Conservation (phyloP, 2,329 filamentous ascomycete species). For the Gyromitra esculenta region DNA sequence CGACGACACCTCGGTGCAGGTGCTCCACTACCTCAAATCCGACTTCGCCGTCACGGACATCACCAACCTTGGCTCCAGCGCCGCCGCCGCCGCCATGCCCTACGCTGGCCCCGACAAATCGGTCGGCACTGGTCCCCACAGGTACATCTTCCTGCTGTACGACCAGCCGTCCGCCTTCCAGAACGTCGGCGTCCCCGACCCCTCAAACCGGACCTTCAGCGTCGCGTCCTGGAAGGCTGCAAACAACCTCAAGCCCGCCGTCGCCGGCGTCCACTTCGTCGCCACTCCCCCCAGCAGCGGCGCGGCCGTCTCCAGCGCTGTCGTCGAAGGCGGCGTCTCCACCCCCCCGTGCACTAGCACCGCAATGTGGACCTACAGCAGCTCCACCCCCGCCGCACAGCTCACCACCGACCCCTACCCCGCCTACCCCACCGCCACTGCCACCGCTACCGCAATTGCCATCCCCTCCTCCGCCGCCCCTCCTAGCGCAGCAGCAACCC, state of each 20-base stretch:
- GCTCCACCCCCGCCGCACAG: neutral
- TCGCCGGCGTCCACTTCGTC: conserved; percentile 49
- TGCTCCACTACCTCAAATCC: conserved; percentile 47
- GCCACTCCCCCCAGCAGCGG: conserved; percentile 18
- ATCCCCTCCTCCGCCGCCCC: neutral
- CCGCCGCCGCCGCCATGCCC: conserved; percentile 12
- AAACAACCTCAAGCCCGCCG: conserved; percentile 42
- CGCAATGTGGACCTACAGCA: conserved; percentile 6
- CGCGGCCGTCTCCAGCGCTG: neutral
- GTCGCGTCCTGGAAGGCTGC: conserved; percentile 36
- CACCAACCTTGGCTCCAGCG: conserved; percentile 32
- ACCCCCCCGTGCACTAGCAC: conserved; percentile 30
- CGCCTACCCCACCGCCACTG: neutral
- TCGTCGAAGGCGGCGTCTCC: neutral
- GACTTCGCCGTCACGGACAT: conserved; percentile 40
- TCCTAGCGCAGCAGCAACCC: conserved; percentile 59
- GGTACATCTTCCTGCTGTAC: conserved; percentile 53
- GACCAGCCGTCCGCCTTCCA: conserved; percentile 37
- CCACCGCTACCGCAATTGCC: neutral
- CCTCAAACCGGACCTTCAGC: conserved; percentile 35
- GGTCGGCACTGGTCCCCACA: conserved; percentile 27
- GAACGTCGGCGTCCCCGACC: conserved; percentile 34
- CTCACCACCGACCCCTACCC: neutral
- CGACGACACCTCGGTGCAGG: conserved; percentile 34
- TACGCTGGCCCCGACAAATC: conserved; percentile 40